Percentiles rank a stretch among this genome's conserved stretches.
phyloP scores from a whole-genome alignment of 805 yeast genomes.

The Pichia kluyveri region DNA sequence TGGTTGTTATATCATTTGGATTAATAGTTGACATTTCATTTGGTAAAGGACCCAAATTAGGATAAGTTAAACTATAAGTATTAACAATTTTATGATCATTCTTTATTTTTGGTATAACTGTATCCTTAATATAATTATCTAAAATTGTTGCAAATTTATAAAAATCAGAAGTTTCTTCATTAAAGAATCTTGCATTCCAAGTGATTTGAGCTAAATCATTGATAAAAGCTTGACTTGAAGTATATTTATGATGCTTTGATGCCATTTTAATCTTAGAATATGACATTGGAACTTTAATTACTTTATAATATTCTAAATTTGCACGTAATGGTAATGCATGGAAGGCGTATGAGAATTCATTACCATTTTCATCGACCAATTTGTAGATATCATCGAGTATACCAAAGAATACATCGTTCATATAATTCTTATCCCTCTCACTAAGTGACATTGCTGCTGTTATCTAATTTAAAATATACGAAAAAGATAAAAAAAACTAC shows the following conservation, averaged over 20 bases:
- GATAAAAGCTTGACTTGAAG: conserved; percentile 57
- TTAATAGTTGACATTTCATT: conserved; percentile 14
- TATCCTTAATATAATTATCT: conserved; percentile 40
- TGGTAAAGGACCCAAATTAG: conserved; percentile 65
- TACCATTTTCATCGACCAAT: conserved; percentile 21
- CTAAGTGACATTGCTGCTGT: background rate
- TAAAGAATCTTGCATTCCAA: conserved; percentile 85
- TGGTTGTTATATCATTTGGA: background rate
- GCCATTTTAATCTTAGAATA: conserved; percentile 60
- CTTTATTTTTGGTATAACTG: conserved; percentile 40
- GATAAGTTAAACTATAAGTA: conserved; percentile 36
- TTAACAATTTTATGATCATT: conserved; percentile 30
- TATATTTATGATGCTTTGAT: conserved; percentile 45
- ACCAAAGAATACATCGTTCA: conserved; percentile 12
- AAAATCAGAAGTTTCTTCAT: conserved; percentile 58
- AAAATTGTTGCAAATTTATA: conserved; percentile 59
- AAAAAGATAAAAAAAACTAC: no score
- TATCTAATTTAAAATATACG: no score
- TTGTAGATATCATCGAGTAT: conserved; percentile 17
- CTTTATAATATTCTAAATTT: conserved; percentile 70
- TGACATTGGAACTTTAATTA: conserved; percentile 75
- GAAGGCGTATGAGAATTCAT: conserved; percentile 33
- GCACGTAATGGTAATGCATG: conserved; percentile 67
- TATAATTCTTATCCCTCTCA: conserved; percentile 13
- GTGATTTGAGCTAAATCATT: conserved; percentile 75